These are phyloP conservation scores for Solanum rostratum DNA, from an alignment of 257 asterid species.

Conservation along the genomic window DNA sequence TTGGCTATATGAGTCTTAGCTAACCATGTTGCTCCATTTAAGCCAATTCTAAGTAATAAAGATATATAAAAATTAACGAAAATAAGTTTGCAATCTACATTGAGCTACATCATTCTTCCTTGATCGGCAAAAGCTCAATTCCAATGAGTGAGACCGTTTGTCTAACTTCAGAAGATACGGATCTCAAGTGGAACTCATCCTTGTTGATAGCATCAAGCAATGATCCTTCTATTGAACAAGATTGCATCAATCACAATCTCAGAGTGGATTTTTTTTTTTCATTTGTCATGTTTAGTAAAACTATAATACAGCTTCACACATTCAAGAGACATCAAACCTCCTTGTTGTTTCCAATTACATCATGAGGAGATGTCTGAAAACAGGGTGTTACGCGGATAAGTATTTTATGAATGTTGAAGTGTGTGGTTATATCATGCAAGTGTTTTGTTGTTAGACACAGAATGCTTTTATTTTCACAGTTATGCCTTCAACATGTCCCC, in stretches of 20 bases:
- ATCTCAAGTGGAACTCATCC: neutral
- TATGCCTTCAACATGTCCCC: neutral
- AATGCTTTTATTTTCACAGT: neutral
- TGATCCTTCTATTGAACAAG: neutral
- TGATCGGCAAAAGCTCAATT: neutral
- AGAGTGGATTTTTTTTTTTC: neutral
- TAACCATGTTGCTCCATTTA: neutral
- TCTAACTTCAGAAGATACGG: neutral
- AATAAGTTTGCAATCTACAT: neutral
- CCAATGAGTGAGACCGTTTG: neutral
- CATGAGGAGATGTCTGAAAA: neutral
- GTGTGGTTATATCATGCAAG: neutral
- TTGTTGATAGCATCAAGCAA: neutral
- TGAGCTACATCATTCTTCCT: neutral
- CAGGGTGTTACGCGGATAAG: neutral
- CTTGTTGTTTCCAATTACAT: neutral
- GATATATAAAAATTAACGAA: neutral
- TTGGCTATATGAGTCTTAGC: neutral
- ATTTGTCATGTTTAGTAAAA: neutral
- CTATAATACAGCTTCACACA: neutral
- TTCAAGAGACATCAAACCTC: neutral
- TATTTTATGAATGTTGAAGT: neutral
- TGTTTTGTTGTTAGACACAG: neutral
- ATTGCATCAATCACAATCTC: neutral
- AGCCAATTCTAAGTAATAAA: neutral